Evolutionary conservation across 441 rosid species (phyloP), one percentile per base, ranked within the genome.

Genomic region (Flueggea neowawraea): DNA sequence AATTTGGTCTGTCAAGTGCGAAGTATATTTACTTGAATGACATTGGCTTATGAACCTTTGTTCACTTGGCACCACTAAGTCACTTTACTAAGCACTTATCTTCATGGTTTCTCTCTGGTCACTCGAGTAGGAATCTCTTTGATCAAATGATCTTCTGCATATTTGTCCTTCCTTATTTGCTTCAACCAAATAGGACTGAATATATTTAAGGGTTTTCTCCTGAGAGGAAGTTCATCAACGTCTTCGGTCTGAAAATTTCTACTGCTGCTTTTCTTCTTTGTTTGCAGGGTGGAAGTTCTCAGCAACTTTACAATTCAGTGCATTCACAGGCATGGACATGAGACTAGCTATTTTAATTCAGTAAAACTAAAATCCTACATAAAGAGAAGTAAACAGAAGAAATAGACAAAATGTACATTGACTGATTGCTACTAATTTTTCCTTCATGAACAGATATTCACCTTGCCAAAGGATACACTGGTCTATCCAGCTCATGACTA

Each of bases 401-500:
- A 31, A 15, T 32, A 31, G 39, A 22, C 13, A 51, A 62, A 60
- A 53, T 6, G 50, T 14, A 45, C 10, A 33, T 15, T 54, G 12
- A 55, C 6, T 36, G 32, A n/a, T 41, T 12, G 32, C 52, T 17
- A n/a, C 28, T 15, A 31, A 45, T 15, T n/a, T 13, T 58, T 64
- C 7, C 32, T 47, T 16, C 54, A 54, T 52, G 5, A 49, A 57
- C 81, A 94, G 97, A 91, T 91, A 41, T 89, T 94, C 65, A 77
- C 92, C 45, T 77, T 94, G 78, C 96, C 94, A 6, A 80, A 86
- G 74, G 96, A 94, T 59, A 86, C 97, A 47, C 70, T 89, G 82
- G 66, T 94, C 55, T 94, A 91, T 73, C 96, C 97, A 33, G 96
- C 84, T 64, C 97, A 94, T 70, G 99, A 94, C 71, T 91, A 91